Base-by-base conservation (phyloP, 2,329 filamentous ascomycete genomes). In the Westerdykella ornata region DNA sequence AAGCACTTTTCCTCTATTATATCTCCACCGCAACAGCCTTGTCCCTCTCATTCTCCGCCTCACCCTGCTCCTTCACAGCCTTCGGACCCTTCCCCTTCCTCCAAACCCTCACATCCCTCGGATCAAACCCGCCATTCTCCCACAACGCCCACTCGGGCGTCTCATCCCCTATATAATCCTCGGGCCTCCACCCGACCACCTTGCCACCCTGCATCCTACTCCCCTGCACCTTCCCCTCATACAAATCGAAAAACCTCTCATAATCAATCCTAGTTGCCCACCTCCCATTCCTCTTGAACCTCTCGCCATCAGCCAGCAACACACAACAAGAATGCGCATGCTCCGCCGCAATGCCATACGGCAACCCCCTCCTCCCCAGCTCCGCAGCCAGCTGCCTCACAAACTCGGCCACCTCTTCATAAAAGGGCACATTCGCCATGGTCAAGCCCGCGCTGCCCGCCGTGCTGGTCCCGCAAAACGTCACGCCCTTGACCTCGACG, bases 341-440 rank as follows among this genome's bases (percentile, higher is more conserved):
- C 68, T 97, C 92, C 1, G 90, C 92, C 0, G 86, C 90, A 53
- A 97, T 90, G 14, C 90, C 90, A 57, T 97, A 97, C 1, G 73
- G 74, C 5, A 97, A 72, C 0, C 86, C 87, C 31, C 86, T 76
- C 38, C 74, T 73, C 29, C 73, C 70, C 11, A 97, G 72, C 46
- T 83, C 81, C 28, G 68, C 67, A 49, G 88, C 79, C 1, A 96
- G 74, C 1, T 83, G 82, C 35, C 76, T 74, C 17, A 92, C 88
- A 60, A 95, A 96, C 2, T 81, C 79, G 35, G 78, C 77, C 4
- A 95, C 85, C 19, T 48, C 88, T 63, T 85, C 83, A 69, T 96
- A 97, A 60, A 95, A 97, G 0, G 90, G 90, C 8, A 97, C 92
- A 60, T 97, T 97, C 57, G 87, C 80, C 90, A 97, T 97, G n/a